Evolutionary conservation across 345 rosid genomes (phyloP).

Genomic region (Hypericum androsaemum): DNA sequence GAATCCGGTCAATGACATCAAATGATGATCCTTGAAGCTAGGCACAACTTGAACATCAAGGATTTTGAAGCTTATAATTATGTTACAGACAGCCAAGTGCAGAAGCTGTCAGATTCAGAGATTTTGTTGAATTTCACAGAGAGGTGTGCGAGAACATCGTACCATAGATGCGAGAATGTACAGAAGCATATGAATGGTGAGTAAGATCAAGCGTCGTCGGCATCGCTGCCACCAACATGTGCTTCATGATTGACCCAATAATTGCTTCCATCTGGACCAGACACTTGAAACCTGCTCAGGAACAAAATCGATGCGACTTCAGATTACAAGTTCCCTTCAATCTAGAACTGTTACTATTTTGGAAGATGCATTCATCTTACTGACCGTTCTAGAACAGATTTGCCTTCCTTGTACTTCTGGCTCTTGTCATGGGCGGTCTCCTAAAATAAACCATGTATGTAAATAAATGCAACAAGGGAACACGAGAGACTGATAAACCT

Average conservation of each 20-base stretch:
- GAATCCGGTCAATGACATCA: constrained; percentile 9
- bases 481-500: constrained; percentile 7
- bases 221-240: constrained; percentile 79
- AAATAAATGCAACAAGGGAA: constrained; percentile 15
- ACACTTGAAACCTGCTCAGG: constrained; percentile 69
- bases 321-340: constrained; percentile 4
- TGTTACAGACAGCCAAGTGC: constrained; percentile 18
- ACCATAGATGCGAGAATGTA: constrained; percentile 29
- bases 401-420: constrained; percentile 99
- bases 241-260: constrained; percentile 66
- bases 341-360: constrained; percentile 5
- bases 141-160: constrained; percentile 15
- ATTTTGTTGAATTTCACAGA: constrained; percentile 18
- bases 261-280: constrained; percentile 83
- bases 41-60: constrained; percentile 13
- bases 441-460: constrained; percentile 40
- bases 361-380: constrained; percentile 18
- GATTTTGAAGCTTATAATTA: constrained; percentile 18
- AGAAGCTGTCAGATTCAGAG: constrained; percentile 14
- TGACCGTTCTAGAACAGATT: constrained; percentile 89
- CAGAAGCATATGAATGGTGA: constrained; percentile 19
- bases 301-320: constrained; percentile 15
- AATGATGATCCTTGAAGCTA: background rate
- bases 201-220: constrained; percentile 62
- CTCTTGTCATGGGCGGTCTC: constrained; percentile 73